Evolutionary conservation across 1,139 yeast species (phyloP).

Genomic region (Pneumocystis canis): DNA sequence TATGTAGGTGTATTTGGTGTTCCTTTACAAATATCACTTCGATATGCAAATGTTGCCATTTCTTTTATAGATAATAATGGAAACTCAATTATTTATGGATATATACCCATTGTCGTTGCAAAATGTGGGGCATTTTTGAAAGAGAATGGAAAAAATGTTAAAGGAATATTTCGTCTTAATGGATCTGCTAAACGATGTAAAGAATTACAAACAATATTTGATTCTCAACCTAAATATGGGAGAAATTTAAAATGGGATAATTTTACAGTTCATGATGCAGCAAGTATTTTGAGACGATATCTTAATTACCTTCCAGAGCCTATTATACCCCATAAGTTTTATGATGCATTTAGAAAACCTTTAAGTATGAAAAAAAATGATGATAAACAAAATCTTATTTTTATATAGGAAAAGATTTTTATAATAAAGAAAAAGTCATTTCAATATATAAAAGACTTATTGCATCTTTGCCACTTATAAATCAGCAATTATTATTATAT

Average conservation of each 20-base stretch:
- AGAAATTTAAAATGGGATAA: conserved; percentile 81
- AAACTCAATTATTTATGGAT: conserved; percentile 55
- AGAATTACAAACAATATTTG: conserved; percentile 69
- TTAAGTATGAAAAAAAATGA: conserved; percentile 26
- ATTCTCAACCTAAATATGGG: conserved; percentile 80
- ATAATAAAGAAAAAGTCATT: background rate
- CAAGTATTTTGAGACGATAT: conserved; percentile 71
- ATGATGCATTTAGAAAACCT: conserved; percentile 71
- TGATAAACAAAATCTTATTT: conserved; percentile 52
- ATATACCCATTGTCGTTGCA: conserved; percentile 82
- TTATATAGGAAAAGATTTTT: background rate
- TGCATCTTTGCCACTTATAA: conserved; percentile 48
- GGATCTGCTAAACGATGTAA: conserved; percentile 83
- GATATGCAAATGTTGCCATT: conserved; percentile 61
- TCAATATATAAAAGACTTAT: conserved; percentile 53
- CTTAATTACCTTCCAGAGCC: conserved; percentile 88
- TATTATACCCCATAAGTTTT: conserved; percentile 61
- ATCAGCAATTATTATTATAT: conserved; percentile 75
- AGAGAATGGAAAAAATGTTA: conserved; percentile 49
- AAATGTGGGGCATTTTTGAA: conserved; percentile 82
- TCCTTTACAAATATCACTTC: conserved; percentile 53
- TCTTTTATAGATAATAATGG: conserved; percentile 37
- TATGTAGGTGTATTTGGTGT: conserved; percentile 58
- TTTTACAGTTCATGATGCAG: conserved; percentile 95
- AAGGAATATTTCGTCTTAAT: conserved; percentile 86